phyloP scores from a whole-genome alignment of 768 basidiomycete genomes.

The Lactarius sanguifluus region DNA sequence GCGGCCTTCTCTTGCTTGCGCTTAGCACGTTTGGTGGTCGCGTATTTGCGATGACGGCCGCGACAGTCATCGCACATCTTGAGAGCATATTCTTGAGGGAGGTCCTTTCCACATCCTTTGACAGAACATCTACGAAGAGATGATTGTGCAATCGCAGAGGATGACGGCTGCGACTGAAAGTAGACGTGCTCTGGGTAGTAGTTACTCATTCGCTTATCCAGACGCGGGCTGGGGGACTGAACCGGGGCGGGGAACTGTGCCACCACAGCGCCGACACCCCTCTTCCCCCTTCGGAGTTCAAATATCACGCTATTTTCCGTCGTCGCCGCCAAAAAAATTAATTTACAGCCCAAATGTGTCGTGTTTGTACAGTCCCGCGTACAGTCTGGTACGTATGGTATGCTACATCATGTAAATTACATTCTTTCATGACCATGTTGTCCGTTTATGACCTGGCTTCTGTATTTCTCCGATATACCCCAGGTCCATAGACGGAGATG shows the following conservation, averaged over 20 bases:
- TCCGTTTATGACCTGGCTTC: neutral
- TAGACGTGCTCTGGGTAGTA: conserved; percentile 32
- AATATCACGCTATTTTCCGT: conserved; percentile 5
- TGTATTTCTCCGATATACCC: neutral
- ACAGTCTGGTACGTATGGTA: neutral
- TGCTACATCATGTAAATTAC: conserved; percentile 4
- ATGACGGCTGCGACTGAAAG: conserved; percentile 19
- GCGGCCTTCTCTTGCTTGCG: conserved; percentile 53
- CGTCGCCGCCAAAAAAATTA: conserved; percentile 21
- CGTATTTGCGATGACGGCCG: conserved; percentile 51
- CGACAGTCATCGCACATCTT: conserved; percentile 58
- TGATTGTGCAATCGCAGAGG: neutral
- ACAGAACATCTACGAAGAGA: conserved; percentile 41
- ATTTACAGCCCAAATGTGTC: neutral
- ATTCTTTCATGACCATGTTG: conserved; percentile 3
- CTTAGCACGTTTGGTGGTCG: conserved; percentile 49
- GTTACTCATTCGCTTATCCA: conserved; percentile 25
- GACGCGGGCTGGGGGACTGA: conserved; percentile 20
- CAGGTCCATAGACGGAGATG: conserved; percentile 11
- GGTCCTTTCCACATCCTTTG: conserved; percentile 42
- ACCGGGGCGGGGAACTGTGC: conserved; percentile 11
- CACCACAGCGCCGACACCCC: conserved; percentile 17
- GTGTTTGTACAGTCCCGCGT: neutral
- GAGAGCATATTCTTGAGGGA: conserved; percentile 37
- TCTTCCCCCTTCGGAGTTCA: conserved; percentile 26